Evolutionary conservation across 148 eudicot species (phyloP).

Genomic region (Rhododendron henanense): DNA sequence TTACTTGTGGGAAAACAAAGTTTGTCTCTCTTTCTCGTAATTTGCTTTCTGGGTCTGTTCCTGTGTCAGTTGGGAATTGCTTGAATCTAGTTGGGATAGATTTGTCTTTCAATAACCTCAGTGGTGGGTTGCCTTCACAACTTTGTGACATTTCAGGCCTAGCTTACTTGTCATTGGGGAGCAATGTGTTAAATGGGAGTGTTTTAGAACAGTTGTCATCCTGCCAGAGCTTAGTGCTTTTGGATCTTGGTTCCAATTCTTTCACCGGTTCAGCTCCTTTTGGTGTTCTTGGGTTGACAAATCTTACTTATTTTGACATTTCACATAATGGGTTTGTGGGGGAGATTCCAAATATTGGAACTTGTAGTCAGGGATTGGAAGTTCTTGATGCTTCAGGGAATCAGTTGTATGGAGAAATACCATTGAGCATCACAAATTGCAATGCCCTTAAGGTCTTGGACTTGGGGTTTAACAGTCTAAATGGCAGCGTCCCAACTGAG

Average conservation of each 20-base stretch:
- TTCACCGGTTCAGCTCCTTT: constrained; percentile 74
- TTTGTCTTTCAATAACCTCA: constrained; percentile 67
- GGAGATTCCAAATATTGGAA: constrained; percentile 37
- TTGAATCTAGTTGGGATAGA: constrained; percentile 72
- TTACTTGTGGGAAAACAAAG: constrained; percentile 60
- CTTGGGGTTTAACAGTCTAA: constrained; percentile 63
- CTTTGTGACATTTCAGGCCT: constrained; percentile 51
- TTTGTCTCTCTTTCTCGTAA: constrained; percentile 72
- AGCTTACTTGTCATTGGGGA: constrained; percentile 63
- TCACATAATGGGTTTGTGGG: constrained; percentile 73
- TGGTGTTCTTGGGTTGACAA: constrained; percentile 53
- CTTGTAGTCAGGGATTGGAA: constrained; percentile 56
- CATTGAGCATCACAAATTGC: constrained; percentile 58
- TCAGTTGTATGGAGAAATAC: constrained; percentile 59
- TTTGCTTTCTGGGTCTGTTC: constrained; percentile 72
- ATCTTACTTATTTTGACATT: constrained; percentile 68
- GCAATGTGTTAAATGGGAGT: constrained; percentile 58
- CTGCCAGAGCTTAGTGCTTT: constrained; percentile 61
- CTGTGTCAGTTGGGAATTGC: constrained; percentile 59
- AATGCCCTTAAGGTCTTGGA: constrained; percentile 56
- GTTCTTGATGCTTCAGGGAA: constrained; percentile 75
- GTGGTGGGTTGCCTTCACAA: constrained; percentile 52
- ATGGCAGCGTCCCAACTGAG: constrained; percentile 59
- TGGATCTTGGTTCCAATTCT: constrained; percentile 84
- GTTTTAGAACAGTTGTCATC: constrained; percentile 50